Base-by-base conservation (phyloP, 345 rosid species). In the Psidium guajava region DNA sequence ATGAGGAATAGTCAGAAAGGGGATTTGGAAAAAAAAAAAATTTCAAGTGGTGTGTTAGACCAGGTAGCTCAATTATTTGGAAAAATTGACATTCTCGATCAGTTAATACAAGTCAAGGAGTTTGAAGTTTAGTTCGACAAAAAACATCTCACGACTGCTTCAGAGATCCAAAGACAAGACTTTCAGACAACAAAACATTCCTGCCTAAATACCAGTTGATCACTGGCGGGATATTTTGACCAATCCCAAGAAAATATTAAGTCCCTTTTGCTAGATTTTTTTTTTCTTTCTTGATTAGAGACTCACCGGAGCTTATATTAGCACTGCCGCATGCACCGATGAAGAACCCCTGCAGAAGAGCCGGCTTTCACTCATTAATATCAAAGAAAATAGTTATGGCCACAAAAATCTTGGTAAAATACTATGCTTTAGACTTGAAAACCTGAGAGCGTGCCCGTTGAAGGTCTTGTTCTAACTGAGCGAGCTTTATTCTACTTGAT, bases 361-460 rank as follows among this genome's bases (percentile, higher is more conserved):
- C 77, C 77, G 40, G 77, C 6, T 69, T 69, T 28, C 74, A 28
- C 11, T 61, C 47, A 24, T 69, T 4, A 18, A 69, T 18, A 36
- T 69, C 44, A 69, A 69, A 69, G 77, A 18, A 69, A 36, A 50
- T 14, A 11, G 56, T 47, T 50, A 42, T 36, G 77, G 77, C 77
- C 77, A 69, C 77, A 36, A 36, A 36, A 36, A 69, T 36, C 77
- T 69, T 16, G 27, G 25, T 86, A 25, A 10, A 11, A 36, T 54
- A 83, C 11, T 3, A 47, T 13, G 22, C 32, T 50, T 16, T 21
- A 27, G 28, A 85, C 25, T 64, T 16, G 36, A 51, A 24, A 82
- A 95, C 99, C 99, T 95, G 98, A 86, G 98, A 95, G 61, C 98
- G 95, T 54, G 98, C 95, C 88, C 99, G 90, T 81, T 97, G 99